A percentile compares a stretch with the other conserved stretches of the same genome.
Evolutionary conservation across 495 filamentous ascomycete genomes (phyloP).

Genomic region (Bacidia rubella): DNA sequence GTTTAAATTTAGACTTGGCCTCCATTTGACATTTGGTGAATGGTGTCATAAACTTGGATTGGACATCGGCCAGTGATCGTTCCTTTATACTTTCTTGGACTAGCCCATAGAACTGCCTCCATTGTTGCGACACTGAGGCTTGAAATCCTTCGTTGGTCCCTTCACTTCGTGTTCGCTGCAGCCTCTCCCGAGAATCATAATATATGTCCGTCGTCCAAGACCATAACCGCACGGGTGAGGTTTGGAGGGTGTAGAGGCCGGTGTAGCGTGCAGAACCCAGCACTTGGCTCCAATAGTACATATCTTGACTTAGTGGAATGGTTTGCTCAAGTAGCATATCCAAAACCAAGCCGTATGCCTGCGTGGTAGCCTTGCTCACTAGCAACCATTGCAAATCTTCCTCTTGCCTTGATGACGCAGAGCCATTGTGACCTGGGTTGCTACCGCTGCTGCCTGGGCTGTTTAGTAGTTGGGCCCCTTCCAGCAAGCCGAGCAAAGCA

Average conservation of each 20-base stretch:
- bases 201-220: conserved; percentile 50
- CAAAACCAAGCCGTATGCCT: conserved; percentile 67
- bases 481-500: conserved; percentile 44
- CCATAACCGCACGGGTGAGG: conserved; percentile 59
- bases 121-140: conserved; percentile 36
- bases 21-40: conserved; percentile 57
- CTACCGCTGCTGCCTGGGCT: conserved; percentile 1
- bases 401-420: conserved; percentile 34
- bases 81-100: conserved; percentile 56
- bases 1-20: conserved; percentile 52
- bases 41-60: conserved; percentile 48
- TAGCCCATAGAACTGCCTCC: conserved; percentile 69
- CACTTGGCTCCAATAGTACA: conserved; percentile 86
- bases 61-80: conserved; percentile 44
- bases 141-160: conserved; percentile 8
- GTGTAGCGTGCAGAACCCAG: conserved; percentile 57
- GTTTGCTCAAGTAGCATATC: conserved; percentile 63
- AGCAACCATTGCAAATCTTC: conserved; percentile 77
- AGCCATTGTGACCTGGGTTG: conserved; percentile 13
- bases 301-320: conserved; percentile 66
- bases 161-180: conserved; percentile 23
- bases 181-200: conserved; percentile 33
- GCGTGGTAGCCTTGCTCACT: conserved; percentile 71
- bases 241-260: conserved; percentile 69
- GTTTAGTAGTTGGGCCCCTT: conserved; percentile 37